Conservation (phyloP, 2,329 filamentous ascomycete genomes). For the Ophiostoma angusticollis region DNA sequence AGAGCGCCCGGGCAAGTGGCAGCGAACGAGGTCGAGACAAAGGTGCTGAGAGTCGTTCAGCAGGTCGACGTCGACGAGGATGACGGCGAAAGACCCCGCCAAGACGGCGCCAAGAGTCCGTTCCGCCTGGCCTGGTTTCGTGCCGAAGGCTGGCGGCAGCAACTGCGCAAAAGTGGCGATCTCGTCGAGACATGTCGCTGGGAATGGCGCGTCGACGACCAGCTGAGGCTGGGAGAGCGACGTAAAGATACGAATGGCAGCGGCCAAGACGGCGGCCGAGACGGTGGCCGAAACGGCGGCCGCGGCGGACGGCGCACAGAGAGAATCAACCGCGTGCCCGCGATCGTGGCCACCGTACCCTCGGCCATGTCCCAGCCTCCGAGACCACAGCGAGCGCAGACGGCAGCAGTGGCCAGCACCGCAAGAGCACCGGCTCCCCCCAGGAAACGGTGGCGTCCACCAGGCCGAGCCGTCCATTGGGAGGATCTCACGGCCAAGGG, state of each 20-base stretch:
- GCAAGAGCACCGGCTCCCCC: not conserved
- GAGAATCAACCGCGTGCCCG: not conserved
- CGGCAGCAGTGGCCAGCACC: not conserved
- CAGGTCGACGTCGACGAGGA: not conserved
- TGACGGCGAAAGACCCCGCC: not conserved
- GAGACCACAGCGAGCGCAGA: not conserved
- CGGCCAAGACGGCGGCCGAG: too few species aligned
- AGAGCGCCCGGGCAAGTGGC: conserved; percentile 6
- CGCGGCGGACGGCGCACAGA: not conserved
- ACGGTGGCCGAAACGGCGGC: too few species aligned
- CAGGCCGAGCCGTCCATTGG: conserved; percentile 5
- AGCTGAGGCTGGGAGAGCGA: conserved; percentile 6
- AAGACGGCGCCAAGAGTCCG: conserved; percentile 3
- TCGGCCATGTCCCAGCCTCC: not conserved
- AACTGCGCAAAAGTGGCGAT: conserved; percentile 21
- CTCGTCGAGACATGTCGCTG: conserved; percentile 22
- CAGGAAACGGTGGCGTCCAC: conserved; percentile 3
- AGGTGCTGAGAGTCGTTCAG: not conserved
- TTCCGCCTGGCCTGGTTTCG: conserved; percentile 26
- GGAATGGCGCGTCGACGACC: conserved; percentile 20
- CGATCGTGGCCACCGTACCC: not conserved
- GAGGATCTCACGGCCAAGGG: too few species aligned
- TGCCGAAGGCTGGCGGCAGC: conserved; percentile 25
- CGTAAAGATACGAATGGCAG: too few species aligned
- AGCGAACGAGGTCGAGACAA: conserved; percentile 5